Evolutionary conservation across 1,139 yeast genomes (phyloP), one percentile per base, ranked within the genome.

Genomic region (Debaryomycetaceae sp.): DNA sequence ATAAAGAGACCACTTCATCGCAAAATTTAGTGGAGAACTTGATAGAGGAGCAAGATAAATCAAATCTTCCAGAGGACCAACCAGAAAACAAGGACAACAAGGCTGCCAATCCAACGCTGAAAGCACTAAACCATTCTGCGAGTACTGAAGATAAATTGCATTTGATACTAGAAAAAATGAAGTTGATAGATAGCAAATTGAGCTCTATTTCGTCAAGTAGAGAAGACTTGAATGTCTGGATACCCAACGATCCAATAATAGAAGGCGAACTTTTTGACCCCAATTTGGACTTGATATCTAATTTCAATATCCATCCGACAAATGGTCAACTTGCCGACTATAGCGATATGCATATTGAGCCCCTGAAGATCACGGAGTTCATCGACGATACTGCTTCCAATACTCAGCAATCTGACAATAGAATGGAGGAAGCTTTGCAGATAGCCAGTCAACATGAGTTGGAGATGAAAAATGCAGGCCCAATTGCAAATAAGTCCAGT

Each of bases 111-210:
- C 23, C 3, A 53, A 51, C 9, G 45, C 46, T 38, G 33, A 36
- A 17, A 17, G 20, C 4, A 17, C 11, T 27, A 4, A 4, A 4
- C 8, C 31, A 27, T 11, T 27, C 31, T 3, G 31, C 31, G 3
- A 27, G 31, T 17, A 14, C 34, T 6, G 42, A 39, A 13, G 22
- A 23, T 11, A 56, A 57, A 37, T 44, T 56, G 7, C 48, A 52
- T 9, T 50, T 54, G n/a, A 48, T 55, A 31, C 47, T 51, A 38
- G 48, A 54, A 17, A 58, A 57, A 37, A 48, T 59, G 51, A 54
- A 55, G 31, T 54, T 49, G 34, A 51, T 59, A 14, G 62, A 60
- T 29, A 41, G 49, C 6, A 52, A 51, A 42, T 44, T 55, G 34
- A 50, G 42, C 22, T 34, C 46, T 34, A 29, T 45, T 17, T 36